A percentile compares a stretch with the other conserved stretches of the same genome.
Conservation (phyloP, 441 rosid species). For the Geranium incanum region DNA sequence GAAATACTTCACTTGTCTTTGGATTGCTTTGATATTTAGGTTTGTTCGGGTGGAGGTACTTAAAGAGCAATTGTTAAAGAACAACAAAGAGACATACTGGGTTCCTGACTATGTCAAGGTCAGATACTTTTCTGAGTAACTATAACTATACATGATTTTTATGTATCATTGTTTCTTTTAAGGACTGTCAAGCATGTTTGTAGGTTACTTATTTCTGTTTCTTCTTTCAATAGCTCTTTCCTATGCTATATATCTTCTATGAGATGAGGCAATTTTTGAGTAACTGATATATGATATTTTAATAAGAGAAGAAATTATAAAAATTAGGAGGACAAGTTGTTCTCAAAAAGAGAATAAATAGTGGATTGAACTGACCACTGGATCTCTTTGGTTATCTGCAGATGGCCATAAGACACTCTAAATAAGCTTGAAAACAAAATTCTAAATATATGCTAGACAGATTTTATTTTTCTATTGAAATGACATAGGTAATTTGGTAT, state of each 20-base stretch:
- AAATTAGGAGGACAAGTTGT: background rate
- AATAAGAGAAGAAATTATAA: background rate
- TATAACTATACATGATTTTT: background rate
- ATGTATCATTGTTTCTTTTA: background rate
- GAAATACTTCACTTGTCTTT: background rate
- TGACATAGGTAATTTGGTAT: background rate
- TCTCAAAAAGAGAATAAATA: background rate
- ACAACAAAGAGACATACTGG: slow-evolving; percentile 84
- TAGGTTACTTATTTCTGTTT: background rate
- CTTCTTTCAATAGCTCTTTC: too few relatives aligned
- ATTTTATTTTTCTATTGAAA: background rate
- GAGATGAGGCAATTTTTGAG: background rate
- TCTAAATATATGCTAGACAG: background rate
- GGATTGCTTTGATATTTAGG: slow-evolving; percentile 37
- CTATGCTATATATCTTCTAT: background rate
- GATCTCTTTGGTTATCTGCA: background rate
- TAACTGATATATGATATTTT: background rate
- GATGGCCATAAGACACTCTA: background rate
- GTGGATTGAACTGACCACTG: background rate
- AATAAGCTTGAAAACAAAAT: background rate
- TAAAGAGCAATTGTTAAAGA: slow-evolving; percentile 75
- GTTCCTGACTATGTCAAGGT: slow-evolving; percentile 99
- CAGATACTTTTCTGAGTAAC: slow-evolving; percentile 19
- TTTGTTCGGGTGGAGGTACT: slow-evolving; percentile 82
- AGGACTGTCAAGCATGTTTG: background rate